Evolutionary conservation across 768 basidiomycete species (phyloP), one percentile per base, ranked within the genome.

Genomic region (Boletus rex-veris): DNA sequence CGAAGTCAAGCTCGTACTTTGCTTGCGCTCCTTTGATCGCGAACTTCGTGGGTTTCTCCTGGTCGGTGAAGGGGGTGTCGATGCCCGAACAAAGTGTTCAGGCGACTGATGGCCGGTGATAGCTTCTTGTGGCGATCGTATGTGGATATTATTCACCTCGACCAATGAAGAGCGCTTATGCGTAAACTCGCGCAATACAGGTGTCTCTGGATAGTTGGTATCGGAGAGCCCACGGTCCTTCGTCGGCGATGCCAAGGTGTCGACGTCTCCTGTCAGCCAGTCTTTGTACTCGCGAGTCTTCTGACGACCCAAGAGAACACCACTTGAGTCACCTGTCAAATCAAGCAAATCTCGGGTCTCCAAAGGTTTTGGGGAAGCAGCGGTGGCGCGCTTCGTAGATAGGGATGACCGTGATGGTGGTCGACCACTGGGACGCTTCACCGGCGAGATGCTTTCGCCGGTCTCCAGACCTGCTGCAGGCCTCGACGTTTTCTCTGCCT

Each of bases 201-300:
- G 80, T 19, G 74, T 68, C 43, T 74, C 71, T 37, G 65, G 51
- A 37, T 28, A 44, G 24, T 66, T 54, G 21, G 45, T 40, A n/a
- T 61, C 56, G 21, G 57, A 48, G 21, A 51, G 19, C 33, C 37
- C 53, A 48, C 46, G 55, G 6, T 59, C 65, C 57, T 62, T 64
- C n/a, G 35, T 38, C 19, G 61, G 54, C 11, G 61, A 60, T 31
- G 42, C 28, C 7, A 54, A 41, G n/a, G 76, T 71, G 41, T 79
- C 75, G 52, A 83, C 80, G 50, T 80, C 79, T 9, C 90, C 90
- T 16, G 90, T 90, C 33, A 92, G 71, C 89, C 90, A 90, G 64
- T 91, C 88, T 58, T 72, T 75, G 44, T 70, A 74, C 64, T 66
- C 71, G 60, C 60, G 71, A 46, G 45, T 66, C 45, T 56, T 65